phyloP scores from a whole-genome alignment of 2,329 filamentous ascomycete species.

The Penicillium rolfsii region DNA sequence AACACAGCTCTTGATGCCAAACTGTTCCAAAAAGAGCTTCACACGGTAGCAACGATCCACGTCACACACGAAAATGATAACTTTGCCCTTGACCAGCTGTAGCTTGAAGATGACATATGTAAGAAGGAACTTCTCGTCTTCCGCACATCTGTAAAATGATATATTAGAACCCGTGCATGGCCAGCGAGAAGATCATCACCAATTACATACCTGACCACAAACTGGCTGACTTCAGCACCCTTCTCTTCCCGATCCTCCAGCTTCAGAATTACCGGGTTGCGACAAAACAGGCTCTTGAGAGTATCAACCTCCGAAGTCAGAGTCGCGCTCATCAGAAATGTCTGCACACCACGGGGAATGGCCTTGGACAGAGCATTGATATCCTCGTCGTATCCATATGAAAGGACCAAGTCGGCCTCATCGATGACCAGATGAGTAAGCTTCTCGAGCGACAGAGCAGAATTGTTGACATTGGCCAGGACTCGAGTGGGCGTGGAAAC shows the following conservation, averaged over 20 bases:
- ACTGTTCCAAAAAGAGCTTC: constrained; percentile 95
- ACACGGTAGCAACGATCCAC: constrained; percentile 88
- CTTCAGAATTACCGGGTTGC: constrained; percentile 76
- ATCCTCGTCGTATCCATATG: constrained; percentile 92
- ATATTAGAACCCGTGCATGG: constrained; percentile 13
- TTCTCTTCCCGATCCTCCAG: constrained; percentile 81
- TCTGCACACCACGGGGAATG: constrained; percentile 84
- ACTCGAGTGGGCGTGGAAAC: constrained; percentile 89
- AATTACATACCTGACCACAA: constrained; percentile 70
- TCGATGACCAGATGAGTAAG: constrained; percentile 84
- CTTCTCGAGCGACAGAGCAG: constrained; percentile 69
- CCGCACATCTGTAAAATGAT: constrained; percentile 66
- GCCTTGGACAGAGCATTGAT: constrained; percentile 76
- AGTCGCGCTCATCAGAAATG: constrained; percentile 91
- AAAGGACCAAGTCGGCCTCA: constrained; percentile 90
- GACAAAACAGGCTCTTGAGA: constrained; percentile 82
- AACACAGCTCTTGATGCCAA: constrained; percentile 89
- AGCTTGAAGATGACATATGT: constrained; percentile 95
- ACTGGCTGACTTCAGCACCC: constrained; percentile 78
- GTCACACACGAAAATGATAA: constrained; percentile 80
- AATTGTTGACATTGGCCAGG: constrained; percentile 73
- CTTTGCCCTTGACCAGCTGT: constrained; percentile 90
- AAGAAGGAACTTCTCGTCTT: constrained; percentile 95
- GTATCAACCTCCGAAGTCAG: constrained; percentile 84
- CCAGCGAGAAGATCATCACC: neutral